A percentile compares a stretch with the other conserved stretches of the same genome.
Conservation (phyloP, 371 early-diverging fungal species). For the Hamiltosporidium tvaerminnensis region DNA sequence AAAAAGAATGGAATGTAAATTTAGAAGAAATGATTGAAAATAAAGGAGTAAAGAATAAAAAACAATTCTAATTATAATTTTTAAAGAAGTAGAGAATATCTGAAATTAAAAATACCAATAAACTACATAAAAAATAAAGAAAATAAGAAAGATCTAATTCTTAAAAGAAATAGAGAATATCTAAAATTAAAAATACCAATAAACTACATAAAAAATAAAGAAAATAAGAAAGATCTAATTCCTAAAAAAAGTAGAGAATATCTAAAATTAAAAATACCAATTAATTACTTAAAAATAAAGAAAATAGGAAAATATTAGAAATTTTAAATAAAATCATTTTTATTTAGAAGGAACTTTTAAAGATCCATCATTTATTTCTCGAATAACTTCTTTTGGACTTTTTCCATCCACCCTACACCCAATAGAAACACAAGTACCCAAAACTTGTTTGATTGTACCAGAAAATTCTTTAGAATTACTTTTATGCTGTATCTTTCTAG, state of each 20-base stretch:
- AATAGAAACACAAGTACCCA: slow-evolving; percentile 79
- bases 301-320: not conserved
- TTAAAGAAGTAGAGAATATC: too few relatives aligned
- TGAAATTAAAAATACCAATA: too few relatives aligned
- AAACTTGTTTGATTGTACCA: slow-evolving; percentile 91
- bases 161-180: too few relatives aligned
- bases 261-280: too few relatives aligned
- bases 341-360: slow-evolving; percentile 63
- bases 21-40: too few relatives aligned
- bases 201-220: not conserved
- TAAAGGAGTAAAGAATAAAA: too few relatives aligned
- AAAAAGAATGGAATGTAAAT: too few relatives aligned
- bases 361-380: slow-evolving; percentile 61
- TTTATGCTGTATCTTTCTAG: slow-evolving; percentile 78
- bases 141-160: too few relatives aligned
- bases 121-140: too few relatives aligned
- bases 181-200: too few relatives aligned
- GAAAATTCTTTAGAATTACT: slow-evolving; percentile 66
- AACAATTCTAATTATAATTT: too few relatives aligned
- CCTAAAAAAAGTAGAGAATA: too few relatives aligned
- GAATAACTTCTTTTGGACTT: slow-evolving; percentile 63
- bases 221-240: not conserved
- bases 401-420: slow-evolving; percentile 87
- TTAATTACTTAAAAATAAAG: not conserved
- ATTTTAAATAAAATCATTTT: slow-evolving; percentile 6